phyloP scores from a whole-genome alignment of 805 yeast species.

The Ogataea pini region DNA sequence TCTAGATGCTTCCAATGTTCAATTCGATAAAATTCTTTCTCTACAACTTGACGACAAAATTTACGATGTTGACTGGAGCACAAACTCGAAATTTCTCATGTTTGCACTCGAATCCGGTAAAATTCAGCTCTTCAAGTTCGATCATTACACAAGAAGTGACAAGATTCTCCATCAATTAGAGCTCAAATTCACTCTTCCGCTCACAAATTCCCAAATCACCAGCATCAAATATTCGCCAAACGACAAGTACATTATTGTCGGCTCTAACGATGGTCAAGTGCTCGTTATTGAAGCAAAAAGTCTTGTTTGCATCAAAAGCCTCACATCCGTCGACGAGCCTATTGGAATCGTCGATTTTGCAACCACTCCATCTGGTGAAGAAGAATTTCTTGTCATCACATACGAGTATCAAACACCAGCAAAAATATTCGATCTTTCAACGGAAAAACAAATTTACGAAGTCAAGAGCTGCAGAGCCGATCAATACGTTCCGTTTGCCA shows the following conservation, averaged over 20 bases:
- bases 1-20: conserved; percentile 24
- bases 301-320: conserved; percentile 36
- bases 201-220: conserved; percentile 41
- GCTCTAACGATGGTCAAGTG: conserved; percentile 49
- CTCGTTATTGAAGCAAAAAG: conserved; percentile 40
- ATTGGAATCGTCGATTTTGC: conserved; percentile 39
- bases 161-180: conserved; percentile 25
- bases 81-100: conserved; percentile 25
- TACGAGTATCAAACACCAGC: conserved; percentile 42
- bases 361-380: conserved; percentile 31
- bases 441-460: conserved; percentile 27
- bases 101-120: conserved; percentile 43
- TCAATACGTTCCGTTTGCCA: conserved; percentile 17
- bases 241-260: conserved; percentile 42
- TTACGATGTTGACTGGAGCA: conserved; percentile 44
- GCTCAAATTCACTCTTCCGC: conserved; percentile 12
- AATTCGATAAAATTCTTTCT: conserved; percentile 31
- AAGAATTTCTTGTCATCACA: conserved; percentile 40
- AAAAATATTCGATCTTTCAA: conserved; percentile 36
- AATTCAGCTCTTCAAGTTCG: conserved; percentile 31
- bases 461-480: conserved; percentile 30
- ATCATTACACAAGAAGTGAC: conserved; percentile 7
- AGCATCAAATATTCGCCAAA: conserved; percentile 40
- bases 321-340: conserved; percentile 43
- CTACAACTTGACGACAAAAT: conserved; percentile 29